Evolutionary conservation across 345 rosid genomes (phyloP).

Genomic region (Gossypium turneri): DNA sequence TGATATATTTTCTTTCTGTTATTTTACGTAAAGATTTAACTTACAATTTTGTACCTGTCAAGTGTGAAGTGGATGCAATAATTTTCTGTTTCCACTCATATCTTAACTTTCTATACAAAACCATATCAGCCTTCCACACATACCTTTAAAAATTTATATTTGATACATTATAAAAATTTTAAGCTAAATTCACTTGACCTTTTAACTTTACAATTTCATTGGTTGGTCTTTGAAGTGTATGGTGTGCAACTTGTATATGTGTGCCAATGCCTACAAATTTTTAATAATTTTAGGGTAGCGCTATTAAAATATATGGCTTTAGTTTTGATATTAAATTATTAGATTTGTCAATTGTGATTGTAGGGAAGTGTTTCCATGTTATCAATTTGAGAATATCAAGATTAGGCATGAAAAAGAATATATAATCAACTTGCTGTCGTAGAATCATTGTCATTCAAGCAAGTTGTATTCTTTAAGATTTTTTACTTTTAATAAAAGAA

Average conservation of each 20-base stretch:
- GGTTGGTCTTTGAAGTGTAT: neutral
- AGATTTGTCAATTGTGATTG: too few relatives aligned
- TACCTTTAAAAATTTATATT: too few relatives aligned
- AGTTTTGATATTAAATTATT: too few relatives aligned
- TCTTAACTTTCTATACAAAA: too few relatives aligned
- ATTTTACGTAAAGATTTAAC: neutral
- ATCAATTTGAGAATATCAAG: too few relatives aligned
- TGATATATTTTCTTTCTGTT: neutral
- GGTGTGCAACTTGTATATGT: neutral
- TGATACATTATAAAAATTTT: too few relatives aligned
- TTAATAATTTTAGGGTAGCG: neutral
- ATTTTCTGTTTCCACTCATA: too few relatives aligned
- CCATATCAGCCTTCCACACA: too few relatives aligned
- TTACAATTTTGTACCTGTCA: neutral
- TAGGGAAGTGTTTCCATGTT: too few relatives aligned
- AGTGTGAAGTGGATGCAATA: too few relatives aligned
- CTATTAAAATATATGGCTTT: too few relatives aligned
- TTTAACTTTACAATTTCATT: neutral
- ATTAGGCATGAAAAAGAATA: too few relatives aligned
- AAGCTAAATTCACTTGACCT: neutral
- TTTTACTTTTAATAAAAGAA: neutral
- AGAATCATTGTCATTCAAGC: neutral
- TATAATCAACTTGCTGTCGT: neutral
- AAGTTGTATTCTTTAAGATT: neutral
- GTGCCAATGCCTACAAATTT: neutral